Evolutionary conservation across 78 protist species (phyloP).

Genomic region (Dictyostelium citrinum): DNA sequence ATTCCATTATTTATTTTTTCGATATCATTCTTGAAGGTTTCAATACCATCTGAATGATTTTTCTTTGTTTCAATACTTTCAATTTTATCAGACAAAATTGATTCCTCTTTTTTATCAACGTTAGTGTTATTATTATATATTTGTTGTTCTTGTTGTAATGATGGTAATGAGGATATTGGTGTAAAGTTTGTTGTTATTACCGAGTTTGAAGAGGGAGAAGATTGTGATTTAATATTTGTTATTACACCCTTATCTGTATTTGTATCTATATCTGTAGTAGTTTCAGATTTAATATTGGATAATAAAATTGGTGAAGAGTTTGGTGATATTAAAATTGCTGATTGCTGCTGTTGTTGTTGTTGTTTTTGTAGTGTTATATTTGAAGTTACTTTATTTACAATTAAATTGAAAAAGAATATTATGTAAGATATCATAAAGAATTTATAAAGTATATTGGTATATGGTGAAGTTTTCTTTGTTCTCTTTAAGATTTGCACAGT

Average conservation of each 20-base stretch:
- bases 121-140: background rate
- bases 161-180: background rate
- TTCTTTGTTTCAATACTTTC: background rate
- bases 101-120: background rate
- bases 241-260: background rate
- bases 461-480: background rate
- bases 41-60: background rate
- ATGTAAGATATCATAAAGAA: slow-evolving; percentile 12
- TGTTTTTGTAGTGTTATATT: background rate
- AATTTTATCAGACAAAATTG: background rate
- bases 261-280: background rate
- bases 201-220: background rate
- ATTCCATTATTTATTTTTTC: background rate
- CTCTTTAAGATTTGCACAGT: slow-evolving; percentile 41
- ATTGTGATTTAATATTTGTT: background rate
- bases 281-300: background rate
- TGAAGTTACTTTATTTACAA: background rate
- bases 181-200: background rate
- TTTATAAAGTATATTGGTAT: background rate
- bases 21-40: background rate
- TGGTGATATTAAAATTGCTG: background rate
- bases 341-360: background rate
- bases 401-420: background rate
- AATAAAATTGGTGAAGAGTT: background rate
- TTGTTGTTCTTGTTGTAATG: background rate